Conservation (phyloP, 2,329 filamentous ascomycete species). For the Aspergillus sp. region DNA sequence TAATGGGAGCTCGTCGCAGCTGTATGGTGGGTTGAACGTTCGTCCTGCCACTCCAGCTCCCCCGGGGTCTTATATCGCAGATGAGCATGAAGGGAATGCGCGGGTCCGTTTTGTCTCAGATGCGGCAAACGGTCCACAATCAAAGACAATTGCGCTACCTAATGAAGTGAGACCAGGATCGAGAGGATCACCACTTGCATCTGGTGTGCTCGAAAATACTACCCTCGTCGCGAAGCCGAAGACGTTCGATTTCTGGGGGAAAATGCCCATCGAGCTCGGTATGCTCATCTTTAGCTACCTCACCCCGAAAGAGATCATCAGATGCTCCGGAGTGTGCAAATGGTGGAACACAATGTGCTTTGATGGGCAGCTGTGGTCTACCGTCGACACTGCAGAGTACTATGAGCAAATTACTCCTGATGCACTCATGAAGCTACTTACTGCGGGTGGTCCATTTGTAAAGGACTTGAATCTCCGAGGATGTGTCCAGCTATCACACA, state of each 20-base stretch:
- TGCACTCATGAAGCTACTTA: constrained; percentile 80
- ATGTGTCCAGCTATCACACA: constrained; percentile 83
- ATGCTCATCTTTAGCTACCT: constrained; percentile 76
- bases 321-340: constrained; percentile 73
- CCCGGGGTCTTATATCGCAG: constrained; percentile 41
- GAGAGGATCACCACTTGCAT: constrained; percentile 33
- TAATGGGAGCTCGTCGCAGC: constrained; percentile 55
- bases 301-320: constrained; percentile 75
- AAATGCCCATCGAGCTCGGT: constrained; percentile 79
- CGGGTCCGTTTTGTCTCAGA: constrained; percentile 57
- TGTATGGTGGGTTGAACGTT: constrained; percentile 57
- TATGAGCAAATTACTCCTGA: constrained; percentile 84
- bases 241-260: constrained; percentile 71
- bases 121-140: constrained; percentile 32
- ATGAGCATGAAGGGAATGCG: constrained; percentile 54
- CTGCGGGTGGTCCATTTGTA: constrained; percentile 82
- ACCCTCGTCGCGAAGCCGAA: constrained; percentile 30
- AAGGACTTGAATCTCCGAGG: constrained; percentile 87
- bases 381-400: constrained; percentile 79
- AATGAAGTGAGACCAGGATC: constrained; percentile 57
- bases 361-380: constrained; percentile 90
- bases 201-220: constrained; percentile 17
- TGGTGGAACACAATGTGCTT: constrained; percentile 81
- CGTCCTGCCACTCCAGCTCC: constrained; percentile 54
- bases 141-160: constrained; percentile 63